Evolutionary conservation across 2,329 filamentous ascomycete genomes (phyloP), one percentile per base, ranked within the genome.

Genomic region (Verticillium dahliae): DNA sequence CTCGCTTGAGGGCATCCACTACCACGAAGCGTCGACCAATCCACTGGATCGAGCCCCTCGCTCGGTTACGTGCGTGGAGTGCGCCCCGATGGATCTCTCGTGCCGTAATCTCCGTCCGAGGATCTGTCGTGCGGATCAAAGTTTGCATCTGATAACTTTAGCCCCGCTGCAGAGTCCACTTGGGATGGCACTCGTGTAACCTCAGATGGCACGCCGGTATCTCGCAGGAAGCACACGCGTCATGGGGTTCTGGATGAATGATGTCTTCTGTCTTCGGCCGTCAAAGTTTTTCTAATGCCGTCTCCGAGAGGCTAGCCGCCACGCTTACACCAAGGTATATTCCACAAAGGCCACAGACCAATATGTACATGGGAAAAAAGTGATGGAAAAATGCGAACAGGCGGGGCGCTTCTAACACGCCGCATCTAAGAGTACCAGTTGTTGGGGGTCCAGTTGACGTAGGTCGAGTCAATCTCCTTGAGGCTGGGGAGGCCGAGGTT

Each of bases 401-500:
- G 15, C 15, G 39, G 27, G 27, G 3, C 35, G 13, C 35, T 4
- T 56, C 31, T 15, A 34, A 31, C 22, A 14, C 22, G 15, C 27
- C 22, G 15, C 27, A 31, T 35, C 34, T 31, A 59, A 59, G 39
- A 45, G 27, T 54, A 45, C 69, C 69, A 70, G 63, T 63, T 56
- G 65, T 69, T 70, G 22, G 69, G 70, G 11, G 67, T 71, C 70
- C 69, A 71, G 65, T 72, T 65, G 62, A 72, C 65, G 61, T 63
- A 65, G 61, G 52, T 65, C 9, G 65, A 34, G 57, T 69, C 62
- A 54, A 78, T 73, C 64, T 73, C 68, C 60, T 74, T 69, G 58
- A 79, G 63, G 62, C 77, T 70, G 6, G 69, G 65, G 5, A 78
- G 72, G 59, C 77, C 77, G n/a, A 79, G 66, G 70, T 79, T 79